Evolutionary conservation across 2,329 filamentous ascomycete species (phyloP).

Genomic region (Colletotrichum spaethianum): DNA sequence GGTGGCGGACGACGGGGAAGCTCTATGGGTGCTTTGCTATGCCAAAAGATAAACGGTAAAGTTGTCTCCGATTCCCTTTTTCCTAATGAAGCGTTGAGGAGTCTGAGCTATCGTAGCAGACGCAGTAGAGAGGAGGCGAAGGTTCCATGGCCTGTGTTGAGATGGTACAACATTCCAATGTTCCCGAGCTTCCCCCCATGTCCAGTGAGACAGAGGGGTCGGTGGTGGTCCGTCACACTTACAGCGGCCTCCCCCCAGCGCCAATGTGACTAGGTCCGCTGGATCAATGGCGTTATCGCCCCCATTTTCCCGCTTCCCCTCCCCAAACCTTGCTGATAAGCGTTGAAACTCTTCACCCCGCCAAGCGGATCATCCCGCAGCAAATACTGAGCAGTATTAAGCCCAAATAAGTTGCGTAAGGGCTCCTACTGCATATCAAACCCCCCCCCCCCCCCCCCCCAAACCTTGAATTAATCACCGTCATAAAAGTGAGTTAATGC

Average conservation of each 20-base stretch:
- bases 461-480: background rate
- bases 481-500: background rate
- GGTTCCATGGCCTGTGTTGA: background rate
- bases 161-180: constrained; percentile 17
- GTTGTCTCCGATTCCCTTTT: background rate
- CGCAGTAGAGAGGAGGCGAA: background rate
- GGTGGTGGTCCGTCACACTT: background rate
- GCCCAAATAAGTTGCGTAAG: background rate
- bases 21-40: background rate
- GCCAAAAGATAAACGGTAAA: background rate
- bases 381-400: background rate
- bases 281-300: background rate
- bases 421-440: background rate
- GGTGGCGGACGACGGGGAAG: background rate
- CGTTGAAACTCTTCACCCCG: constrained; percentile 29
- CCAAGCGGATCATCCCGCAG: constrained; percentile 28
- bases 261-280: background rate
- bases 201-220: background rate
- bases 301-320: background rate
- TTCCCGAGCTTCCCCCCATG: background rate
- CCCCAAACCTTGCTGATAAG: constrained; percentile 20
- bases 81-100: background rate
- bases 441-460: background rate
- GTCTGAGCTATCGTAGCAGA: background rate
- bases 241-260: background rate